Base-by-base conservation (phyloP, 371 early-diverging fungal species). In the Rhizomucor pusillus region DNA sequence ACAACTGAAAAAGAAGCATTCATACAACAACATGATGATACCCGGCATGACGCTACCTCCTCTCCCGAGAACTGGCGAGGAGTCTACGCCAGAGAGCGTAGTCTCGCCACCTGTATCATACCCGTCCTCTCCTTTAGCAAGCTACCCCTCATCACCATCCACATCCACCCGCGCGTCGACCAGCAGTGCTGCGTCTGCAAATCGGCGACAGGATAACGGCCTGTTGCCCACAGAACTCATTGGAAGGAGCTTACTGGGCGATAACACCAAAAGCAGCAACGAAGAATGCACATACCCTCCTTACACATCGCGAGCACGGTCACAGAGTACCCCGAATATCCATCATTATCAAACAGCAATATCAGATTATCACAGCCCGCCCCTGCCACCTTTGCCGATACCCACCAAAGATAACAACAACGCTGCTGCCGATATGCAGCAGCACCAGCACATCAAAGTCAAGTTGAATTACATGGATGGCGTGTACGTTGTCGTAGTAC, bases 381-480 rank as follows among this genome's bases (percentile, higher is more conserved):
- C 59, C 7, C 35, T 46, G 16, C 54, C 57, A 1, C 39, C 29
- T 10, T 12, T 16, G 20, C 18, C 18, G 7, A 18, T 11, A 29
- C 33, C 63, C 13, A 43, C 49, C 6, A 59, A 54, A 16, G 56
- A 65, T 19, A 41, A 50, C 22, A n/a, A 55, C 54, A 16, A 18
- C 53, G 37, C 35, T 11, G 37, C 37, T 11, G 37, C 11, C 37
- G 14, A 11, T 14, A 16, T 16, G 14, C 50, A 34, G 36, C 52
- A 23, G 24, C 25, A 33, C 35, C 57, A 55, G 10, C 57, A 52
- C 24, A 63, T 90, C 50, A 94, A 93, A 63, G 75, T 94, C 57
- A 91, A 90, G 63, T 84, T 92, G 43, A 92, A 94, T 66, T 94
- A 87, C 62, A 79, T 84, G 35, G 84, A 86, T 58, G 93, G 91